Percentiles rank a stretch among this genome's conserved stretches.
phyloP scores from a whole-genome alignment of 23 red algal species.

The Gracilaria caudata region DNA sequence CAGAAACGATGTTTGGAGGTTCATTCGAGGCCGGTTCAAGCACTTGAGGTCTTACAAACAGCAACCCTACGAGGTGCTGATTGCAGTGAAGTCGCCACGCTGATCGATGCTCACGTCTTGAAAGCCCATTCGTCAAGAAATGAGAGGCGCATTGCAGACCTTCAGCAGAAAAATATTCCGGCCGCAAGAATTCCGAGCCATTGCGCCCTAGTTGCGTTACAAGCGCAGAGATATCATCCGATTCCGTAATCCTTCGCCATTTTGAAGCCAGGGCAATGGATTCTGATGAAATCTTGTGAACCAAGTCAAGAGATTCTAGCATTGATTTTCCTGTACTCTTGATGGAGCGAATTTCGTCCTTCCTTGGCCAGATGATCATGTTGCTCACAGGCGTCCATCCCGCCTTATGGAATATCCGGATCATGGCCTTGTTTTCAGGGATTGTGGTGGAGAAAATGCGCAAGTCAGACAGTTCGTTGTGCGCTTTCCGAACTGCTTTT shows the following conservation, averaged over 20 bases:
- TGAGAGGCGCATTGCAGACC: neutral
- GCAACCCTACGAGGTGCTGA: neutral
- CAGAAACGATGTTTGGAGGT: neutral
- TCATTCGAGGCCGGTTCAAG: neutral
- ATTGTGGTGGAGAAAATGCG: conserved; percentile 13
- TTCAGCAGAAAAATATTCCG: conserved; percentile 6
- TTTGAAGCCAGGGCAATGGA: neutral
- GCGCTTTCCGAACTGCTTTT: neutral
- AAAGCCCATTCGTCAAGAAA: neutral
- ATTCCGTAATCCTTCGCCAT: neutral
- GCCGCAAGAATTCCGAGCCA: neutral
- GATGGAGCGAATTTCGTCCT: neutral
- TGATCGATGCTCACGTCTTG: neutral
- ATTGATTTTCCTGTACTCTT: neutral
- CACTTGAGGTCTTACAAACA: neutral
- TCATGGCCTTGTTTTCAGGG: conserved; percentile 12
- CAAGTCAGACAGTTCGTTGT: neutral
- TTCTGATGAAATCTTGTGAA: neutral
- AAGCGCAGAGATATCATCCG: neutral
- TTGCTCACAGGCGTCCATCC: conserved; percentile 2
- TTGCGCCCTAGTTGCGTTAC: neutral
- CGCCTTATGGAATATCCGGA: conserved; percentile 1
- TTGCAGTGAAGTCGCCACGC: neutral
- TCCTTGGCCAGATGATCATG: conserved; percentile 17
- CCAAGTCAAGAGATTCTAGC: neutral